phyloP scores from a whole-genome alignment of 2,329 filamentous ascomycete species.

The Davidsoniella eucalypti region DNA sequence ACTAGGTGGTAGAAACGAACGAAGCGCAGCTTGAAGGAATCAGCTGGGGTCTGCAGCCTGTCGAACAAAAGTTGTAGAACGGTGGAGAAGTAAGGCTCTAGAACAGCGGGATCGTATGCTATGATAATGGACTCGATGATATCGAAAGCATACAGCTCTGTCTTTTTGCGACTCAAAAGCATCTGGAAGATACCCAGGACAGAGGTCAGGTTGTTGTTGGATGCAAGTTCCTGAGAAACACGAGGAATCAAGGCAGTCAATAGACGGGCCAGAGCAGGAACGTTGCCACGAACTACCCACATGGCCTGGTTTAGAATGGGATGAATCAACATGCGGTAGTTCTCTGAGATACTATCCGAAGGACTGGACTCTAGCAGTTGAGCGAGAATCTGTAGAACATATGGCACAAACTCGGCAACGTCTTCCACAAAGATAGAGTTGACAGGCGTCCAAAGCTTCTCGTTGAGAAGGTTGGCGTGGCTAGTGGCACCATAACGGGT shows the following conservation, averaged over 20 bases:
- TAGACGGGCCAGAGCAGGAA: slow-evolving; percentile 76
- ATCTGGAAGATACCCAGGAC: slow-evolving; percentile 95
- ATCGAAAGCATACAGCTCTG: slow-evolving; percentile 77
- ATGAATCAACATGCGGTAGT: slow-evolving; percentile 63
- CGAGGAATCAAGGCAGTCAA: slow-evolving; percentile 71
- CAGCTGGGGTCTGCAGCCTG: slow-evolving; percentile 50
- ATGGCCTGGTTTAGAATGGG: slow-evolving; percentile 66
- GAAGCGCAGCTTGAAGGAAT: slow-evolving; percentile 74
- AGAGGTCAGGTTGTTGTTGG: slow-evolving; percentile 67
- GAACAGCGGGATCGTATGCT: slow-evolving; percentile 47
- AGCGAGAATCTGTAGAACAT: slow-evolving; percentile 89
- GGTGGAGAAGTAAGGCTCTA: slow-evolving; percentile 63
- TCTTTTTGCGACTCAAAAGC: slow-evolving; percentile 63
- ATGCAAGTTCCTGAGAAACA: slow-evolving; percentile 53
- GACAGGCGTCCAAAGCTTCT: slow-evolving; percentile 69
- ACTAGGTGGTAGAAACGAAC: slow-evolving; percentile 90
- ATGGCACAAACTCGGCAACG: slow-evolving; percentile 87
- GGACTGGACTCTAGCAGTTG: slow-evolving; percentile 79
- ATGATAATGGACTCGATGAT: slow-evolving; percentile 67
- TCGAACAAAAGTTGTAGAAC: slow-evolving; percentile 73
- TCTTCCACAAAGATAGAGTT: slow-evolving; percentile 64
- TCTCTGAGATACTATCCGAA: slow-evolving; percentile 56
- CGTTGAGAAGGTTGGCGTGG: slow-evolving; percentile 59
- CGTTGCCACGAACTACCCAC: slow-evolving; percentile 87
- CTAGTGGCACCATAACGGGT: slow-evolving; percentile 50